Conservation (phyloP, 306 rosid species). For the Medicago ruthenica region DNA sequence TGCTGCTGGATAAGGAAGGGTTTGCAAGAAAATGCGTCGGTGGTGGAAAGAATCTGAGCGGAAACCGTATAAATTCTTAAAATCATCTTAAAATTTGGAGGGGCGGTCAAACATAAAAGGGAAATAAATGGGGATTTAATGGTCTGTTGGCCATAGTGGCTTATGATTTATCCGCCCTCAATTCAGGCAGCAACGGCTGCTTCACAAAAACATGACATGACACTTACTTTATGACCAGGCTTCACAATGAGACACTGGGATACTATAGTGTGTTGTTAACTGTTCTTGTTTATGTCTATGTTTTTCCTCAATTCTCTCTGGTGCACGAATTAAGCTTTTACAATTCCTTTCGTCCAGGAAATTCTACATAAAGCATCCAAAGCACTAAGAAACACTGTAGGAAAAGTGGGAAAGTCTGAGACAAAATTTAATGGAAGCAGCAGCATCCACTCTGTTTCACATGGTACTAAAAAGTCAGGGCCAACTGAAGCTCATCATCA, state of each 20-base stretch:
- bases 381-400: conserved; percentile 55
- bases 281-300: conserved; percentile 20
- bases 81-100: background rate
- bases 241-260: background rate
- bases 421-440: conserved; percentile 50
- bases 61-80: background rate
- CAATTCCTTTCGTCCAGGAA: conserved; percentile 47
- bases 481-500: conserved; percentile 51
- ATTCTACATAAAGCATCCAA: conserved; percentile 68
- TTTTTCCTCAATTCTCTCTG: conserved; percentile 14
- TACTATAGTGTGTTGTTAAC: background rate
- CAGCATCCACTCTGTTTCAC: conserved; percentile 48
- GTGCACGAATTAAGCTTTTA: conserved; percentile 33
- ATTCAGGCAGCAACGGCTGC: background rate
- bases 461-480: conserved; percentile 50
- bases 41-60: background rate
- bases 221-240: background rate
- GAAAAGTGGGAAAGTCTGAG: conserved; percentile 55
- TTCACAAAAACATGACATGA: background rate
- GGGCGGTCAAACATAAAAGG: background rate
- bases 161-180: background rate
- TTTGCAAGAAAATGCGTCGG: background rate
- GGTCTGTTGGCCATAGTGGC: background rate
- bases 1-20: background rate
- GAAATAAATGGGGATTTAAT: conserved; percentile 7